A percentile compares a stretch with the other conserved stretches of the same genome.
Evolutionary conservation across 2,329 filamentous ascomycete species (phyloP).

Genomic region (Penicillium polonicum): DNA sequence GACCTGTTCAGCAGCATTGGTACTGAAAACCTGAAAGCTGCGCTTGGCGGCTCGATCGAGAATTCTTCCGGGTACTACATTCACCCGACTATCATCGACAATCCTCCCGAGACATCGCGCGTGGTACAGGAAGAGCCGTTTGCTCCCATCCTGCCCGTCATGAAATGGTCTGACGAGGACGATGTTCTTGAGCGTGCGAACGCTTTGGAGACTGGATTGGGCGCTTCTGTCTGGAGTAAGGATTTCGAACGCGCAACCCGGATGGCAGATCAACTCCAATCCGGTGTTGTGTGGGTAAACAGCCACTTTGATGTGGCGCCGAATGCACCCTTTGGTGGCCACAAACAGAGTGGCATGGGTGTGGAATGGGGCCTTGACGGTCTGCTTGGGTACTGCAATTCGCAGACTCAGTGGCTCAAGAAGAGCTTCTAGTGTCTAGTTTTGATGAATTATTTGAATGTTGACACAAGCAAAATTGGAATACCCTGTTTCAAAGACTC

Average conservation of each 20-base stretch:
- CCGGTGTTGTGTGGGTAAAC: conserved; percentile 63
- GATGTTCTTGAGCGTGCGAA: conserved; percentile 60
- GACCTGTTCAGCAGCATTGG: conserved; percentile 57
- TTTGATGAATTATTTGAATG: neutral
- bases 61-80: conserved; percentile 56
- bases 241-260: conserved; percentile 52
- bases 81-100: conserved; percentile 58
- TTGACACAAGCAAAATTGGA: neutral
- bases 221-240: conserved; percentile 58
- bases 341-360: conserved; percentile 54
- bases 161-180: conserved; percentile 61
- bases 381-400: conserved; percentile 43
- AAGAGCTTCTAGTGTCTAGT: conserved; percentile 15
- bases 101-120: conserved; percentile 55
- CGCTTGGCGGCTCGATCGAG: conserved; percentile 50
- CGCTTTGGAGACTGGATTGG: conserved; percentile 53
- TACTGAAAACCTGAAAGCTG: conserved; percentile 54
- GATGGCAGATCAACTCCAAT: conserved; percentile 56
- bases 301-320: conserved; percentile 34
- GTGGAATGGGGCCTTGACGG: conserved; percentile 48
- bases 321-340: conserved; percentile 49
- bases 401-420: conserved; percentile 36
- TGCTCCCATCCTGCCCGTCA: conserved; percentile 62
- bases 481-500: neutral
- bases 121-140: conserved; percentile 63